These are phyloP conservation scores for Agaricus subrufescens DNA, from an alignment of 768 basidiomycete genomes.

Conservation along the genomic window DNA sequence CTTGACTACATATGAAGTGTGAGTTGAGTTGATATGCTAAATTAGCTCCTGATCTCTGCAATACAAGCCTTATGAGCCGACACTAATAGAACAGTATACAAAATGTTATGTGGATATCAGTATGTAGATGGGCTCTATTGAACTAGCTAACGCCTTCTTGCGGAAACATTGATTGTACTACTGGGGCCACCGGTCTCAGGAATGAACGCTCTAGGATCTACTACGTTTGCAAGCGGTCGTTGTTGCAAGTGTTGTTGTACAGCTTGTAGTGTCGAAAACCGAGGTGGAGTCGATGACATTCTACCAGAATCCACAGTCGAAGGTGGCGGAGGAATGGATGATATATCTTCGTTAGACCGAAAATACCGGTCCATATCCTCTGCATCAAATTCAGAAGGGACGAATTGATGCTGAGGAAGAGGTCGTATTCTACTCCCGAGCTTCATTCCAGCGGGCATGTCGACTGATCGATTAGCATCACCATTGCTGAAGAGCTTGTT, in stretches of 20 bases:
- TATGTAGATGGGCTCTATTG: too few species aligned
- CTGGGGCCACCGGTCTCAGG: neutral
- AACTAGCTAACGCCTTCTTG: neutral
- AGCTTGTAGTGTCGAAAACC: neutral
- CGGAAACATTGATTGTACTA: neutral
- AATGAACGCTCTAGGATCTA: too few species aligned
- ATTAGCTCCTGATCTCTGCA: too few species aligned
- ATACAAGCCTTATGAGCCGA: too few species aligned
- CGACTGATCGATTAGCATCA: neutral
- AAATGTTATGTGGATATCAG: too few species aligned
- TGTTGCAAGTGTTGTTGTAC: neutral
- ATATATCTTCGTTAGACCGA: constrained; percentile 26
- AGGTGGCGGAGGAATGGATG: neutral
- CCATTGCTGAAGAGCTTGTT: neutral
- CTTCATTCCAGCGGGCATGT: neutral
- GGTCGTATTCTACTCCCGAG: neutral
- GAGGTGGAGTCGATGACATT: neutral
- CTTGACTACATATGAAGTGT: too few species aligned
- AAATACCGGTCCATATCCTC: constrained; percentile 78
- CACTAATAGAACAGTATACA: too few species aligned
- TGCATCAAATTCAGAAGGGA: constrained; percentile 48
- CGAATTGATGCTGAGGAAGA: constrained; percentile 22
- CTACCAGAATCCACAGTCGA: neutral
- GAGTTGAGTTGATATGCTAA: too few species aligned
- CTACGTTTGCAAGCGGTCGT: neutral